Base-by-base conservation (phyloP, 225 moss, liverwort and hornwort genomes). In the Takakia lepidozioides region DNA sequence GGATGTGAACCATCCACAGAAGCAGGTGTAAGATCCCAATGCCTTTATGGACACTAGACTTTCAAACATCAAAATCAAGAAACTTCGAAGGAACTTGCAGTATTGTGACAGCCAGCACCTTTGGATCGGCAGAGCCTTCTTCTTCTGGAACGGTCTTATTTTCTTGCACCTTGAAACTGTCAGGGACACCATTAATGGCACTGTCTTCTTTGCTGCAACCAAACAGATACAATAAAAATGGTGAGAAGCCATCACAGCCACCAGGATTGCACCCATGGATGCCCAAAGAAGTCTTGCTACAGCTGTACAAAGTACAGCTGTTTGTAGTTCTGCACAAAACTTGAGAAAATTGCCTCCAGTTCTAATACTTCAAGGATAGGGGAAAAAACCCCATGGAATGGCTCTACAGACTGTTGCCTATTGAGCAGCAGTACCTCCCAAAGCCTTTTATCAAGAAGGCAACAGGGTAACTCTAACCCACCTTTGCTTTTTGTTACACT, bases 41-140 rank as follows among this genome's bases (percentile, higher is more conserved):
- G 8, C 14, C 34, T 35, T 35, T 35, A 7, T 35, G 8, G 14
- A 14, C 34, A 35, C 7, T 14, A 35, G 34, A 14, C 7, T 35
- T 35, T 35, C 34, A 35, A 6, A 35, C 7, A 46, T 23, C 32
- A 39, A 48, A 51, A 16, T 41, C 5, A 2, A 16, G 8, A 41
- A 5, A 41, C 18, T 5, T 17, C 4, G 10, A 41, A 2, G 19
- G 7, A 41, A 41, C 5, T 41, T 41, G 17, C 8, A 41, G n/a
- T 41, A 19, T 20, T 41, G 4, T 3, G 2, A 41, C 15, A 17
- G 41, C 8, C 20, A 41, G 3, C 5, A 78, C 78, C 78, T 78
- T 73, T 3, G 25, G 14, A 44, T 65, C 73, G 29, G 38, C 52
- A 56, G 23, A 2, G 38, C 63, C 29, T 25, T 22, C 28, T 37